These are phyloP conservation scores for Cladophialophora immunda DNA, from an alignment of 2,329 filamentous ascomycete species.

Conservation along the genomic window DNA sequence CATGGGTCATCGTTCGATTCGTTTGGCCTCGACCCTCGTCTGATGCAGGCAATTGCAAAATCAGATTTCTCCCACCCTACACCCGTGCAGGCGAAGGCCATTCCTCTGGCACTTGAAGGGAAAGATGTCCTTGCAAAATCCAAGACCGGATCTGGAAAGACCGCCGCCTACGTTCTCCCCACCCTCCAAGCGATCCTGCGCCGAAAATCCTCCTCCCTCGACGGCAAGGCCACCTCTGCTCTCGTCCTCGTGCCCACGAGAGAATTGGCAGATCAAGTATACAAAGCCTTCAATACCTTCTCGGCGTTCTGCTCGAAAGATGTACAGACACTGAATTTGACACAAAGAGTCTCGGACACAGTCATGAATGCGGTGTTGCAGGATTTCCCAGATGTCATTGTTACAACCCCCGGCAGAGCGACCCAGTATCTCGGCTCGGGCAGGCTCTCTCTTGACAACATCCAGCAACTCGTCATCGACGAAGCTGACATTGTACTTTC, in stretches of 20 bases:
- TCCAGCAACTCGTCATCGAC: constrained; percentile 85
- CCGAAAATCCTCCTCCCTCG: constrained; percentile 66
- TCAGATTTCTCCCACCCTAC: constrained; percentile 88
- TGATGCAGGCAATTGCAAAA: constrained; percentile 84
- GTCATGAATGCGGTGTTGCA: constrained; percentile 88
- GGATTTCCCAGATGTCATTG: constrained; percentile 85
- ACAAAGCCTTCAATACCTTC: constrained; percentile 78
- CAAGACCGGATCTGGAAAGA: constrained; percentile 96
- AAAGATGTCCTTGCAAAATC: constrained; percentile 91
- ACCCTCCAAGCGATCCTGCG: constrained; percentile 85
- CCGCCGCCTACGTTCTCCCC: constrained; percentile 91
- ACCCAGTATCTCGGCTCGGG: constrained; percentile 78
- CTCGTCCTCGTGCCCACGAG: constrained; percentile 93
- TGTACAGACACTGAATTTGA: constrained; percentile 82
- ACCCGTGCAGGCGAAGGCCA: constrained; percentile 84
- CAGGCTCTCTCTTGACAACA: constrained; percentile 72
- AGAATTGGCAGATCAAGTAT: constrained; percentile 91
- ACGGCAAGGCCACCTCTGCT: constrained; percentile 47
- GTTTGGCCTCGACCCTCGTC: constrained; percentile 81
- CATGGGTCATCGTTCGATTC: constrained; percentile 70
- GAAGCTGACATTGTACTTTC: constrained; percentile 93
- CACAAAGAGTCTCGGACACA: constrained; percentile 86
- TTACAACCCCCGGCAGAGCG: constrained; percentile 88
- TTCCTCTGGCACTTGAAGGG: constrained; percentile 85
- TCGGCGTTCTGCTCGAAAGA: constrained; percentile 85